Percentiles rank a stretch among this genome's conserved stretches.
phyloP scores from a whole-genome alignment of 345 rosid species.

The Barbarea vulgaris region DNA sequence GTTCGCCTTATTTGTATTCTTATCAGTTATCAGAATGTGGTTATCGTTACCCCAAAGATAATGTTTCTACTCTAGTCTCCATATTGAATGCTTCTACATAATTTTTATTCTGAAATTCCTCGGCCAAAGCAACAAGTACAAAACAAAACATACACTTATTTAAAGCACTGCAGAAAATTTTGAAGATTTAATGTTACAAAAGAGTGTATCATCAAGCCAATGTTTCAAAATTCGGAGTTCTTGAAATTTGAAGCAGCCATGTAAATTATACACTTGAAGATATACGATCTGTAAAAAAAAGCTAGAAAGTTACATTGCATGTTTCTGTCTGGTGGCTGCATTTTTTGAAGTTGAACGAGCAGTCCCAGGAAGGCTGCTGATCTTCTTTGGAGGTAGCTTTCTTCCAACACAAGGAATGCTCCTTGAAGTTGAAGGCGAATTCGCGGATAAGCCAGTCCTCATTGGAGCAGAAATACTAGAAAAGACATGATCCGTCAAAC shows the following conservation, averaged over 20 bases:
- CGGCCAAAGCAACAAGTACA: not conserved
- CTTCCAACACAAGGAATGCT: constrained; percentile 8
- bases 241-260: constrained; percentile 25
- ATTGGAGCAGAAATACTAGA: constrained; percentile 38
- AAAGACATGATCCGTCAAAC: not conserved
- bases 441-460: constrained; percentile 14
- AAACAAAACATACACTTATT: not conserved
- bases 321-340: constrained; percentile 26
- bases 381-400: constrained; percentile 23
- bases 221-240: not conserved
- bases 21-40: not conserved
- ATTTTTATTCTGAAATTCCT: not conserved
- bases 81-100: not conserved
- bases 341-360: constrained; percentile 28
- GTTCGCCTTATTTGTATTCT: not conserved
- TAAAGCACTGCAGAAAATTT: not conserved
- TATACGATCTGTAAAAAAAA: not conserved
- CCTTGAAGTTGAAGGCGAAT: constrained; percentile 35
- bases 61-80: not conserved
- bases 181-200: constrained; percentile 10
- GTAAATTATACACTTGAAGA: constrained; percentile 17
- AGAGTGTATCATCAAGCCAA: not conserved
- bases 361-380: constrained; percentile 10
- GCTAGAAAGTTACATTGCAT: constrained; percentile 18
- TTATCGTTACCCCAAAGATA: not conserved